phyloP scores from a whole-genome alignment of 2,329 filamentous ascomycete species.

The Microcera coccophila region DNA sequence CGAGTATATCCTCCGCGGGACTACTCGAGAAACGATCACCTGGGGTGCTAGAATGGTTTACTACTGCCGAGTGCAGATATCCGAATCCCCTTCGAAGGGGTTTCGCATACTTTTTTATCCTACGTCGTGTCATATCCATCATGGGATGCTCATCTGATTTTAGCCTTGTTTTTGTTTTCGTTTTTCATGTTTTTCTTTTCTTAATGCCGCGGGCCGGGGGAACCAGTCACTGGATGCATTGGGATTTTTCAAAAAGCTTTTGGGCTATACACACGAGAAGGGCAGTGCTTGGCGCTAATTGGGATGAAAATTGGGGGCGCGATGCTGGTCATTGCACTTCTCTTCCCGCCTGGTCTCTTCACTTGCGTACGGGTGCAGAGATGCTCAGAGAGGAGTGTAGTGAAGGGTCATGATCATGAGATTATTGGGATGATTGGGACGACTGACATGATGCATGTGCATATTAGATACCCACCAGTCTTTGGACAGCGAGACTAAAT shows the following conservation, averaged over 20 bases:
- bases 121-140: too few species aligned
- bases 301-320: slow-evolving; percentile 10
- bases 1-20: slow-evolving; percentile 7
- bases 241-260: slow-evolving; percentile 19
- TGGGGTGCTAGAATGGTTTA: slow-evolving; percentile 8
- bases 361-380: slow-evolving; percentile 4
- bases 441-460: slow-evolving; percentile 25
- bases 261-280: slow-evolving; percentile 2
- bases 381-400: slow-evolving; percentile 15
- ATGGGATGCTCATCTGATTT: too few species aligned
- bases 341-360: slow-evolving; percentile 7
- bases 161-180: slow-evolving; percentile 12
- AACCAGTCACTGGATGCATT: slow-evolving; percentile 28
- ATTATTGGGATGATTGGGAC: slow-evolving; percentile 19
- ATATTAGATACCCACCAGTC: slow-evolving; percentile 33
- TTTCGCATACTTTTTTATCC: neutral
- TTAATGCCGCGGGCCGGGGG: slow-evolving; percentile 29
- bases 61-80: slow-evolving; percentile 5
- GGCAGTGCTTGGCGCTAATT: slow-evolving; percentile 13
- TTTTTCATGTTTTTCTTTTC: slow-evolving; percentile 9
- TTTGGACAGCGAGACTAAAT: slow-evolving; percentile 26
- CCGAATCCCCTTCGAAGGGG: too few species aligned
- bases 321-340: slow-evolving; percentile 27
- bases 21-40: slow-evolving; percentile 6
- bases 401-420: slow-evolving; percentile 23